Percentiles rank a stretch among this genome's conserved stretches.
phyloP scores from a whole-genome alignment of 1,284 basidiomycete species.

The Leccinum holopus region DNA sequence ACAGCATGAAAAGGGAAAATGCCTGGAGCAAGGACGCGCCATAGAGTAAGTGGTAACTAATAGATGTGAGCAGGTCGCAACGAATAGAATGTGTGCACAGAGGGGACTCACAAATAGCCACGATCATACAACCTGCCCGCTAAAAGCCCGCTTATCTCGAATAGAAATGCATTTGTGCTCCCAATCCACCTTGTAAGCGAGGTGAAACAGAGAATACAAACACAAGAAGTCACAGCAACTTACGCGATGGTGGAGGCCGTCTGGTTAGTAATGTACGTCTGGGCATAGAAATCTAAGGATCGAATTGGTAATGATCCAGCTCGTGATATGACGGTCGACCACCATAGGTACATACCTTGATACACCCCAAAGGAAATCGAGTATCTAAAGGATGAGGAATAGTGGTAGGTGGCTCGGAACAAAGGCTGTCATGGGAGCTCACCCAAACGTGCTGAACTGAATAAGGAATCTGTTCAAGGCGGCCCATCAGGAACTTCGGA shows the following conservation, averaged over 20 bases:
- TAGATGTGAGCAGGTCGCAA: neutral
- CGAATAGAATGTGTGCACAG: neutral
- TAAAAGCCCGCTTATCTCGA: slow-evolving; percentile 37
- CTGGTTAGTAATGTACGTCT: slow-evolving; percentile 36
- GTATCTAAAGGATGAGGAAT: slow-evolving; percentile 28
- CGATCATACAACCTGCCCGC: slow-evolving; percentile 38
- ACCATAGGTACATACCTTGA: slow-evolving; percentile 34
- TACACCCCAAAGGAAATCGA: slow-evolving; percentile 43
- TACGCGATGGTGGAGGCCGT: slow-evolving; percentile 42
- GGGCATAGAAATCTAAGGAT: slow-evolving; percentile 36
- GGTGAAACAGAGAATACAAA: neutral
- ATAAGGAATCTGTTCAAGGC: slow-evolving; percentile 28
- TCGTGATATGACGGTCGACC: neutral
- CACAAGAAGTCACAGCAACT: slow-evolving; percentile 10
- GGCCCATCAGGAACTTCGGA: neutral
- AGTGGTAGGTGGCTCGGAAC: neutral
- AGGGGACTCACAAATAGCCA: slow-evolving; percentile 35
- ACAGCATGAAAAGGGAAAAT: slow-evolving; percentile 40
- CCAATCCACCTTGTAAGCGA: slow-evolving; percentile 46
- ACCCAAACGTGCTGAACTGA: slow-evolving; percentile 42
- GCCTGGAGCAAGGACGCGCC: slow-evolving; percentile 32
- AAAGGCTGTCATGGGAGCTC: neutral
- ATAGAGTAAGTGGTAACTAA: slow-evolving; percentile 31
- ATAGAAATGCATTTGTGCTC: slow-evolving; percentile 44
- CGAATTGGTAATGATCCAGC: neutral